These are phyloP conservation scores for Fusarium compactum DNA, from an alignment of 2,329 filamentous ascomycete genomes.

Conservation along the genomic window DNA sequence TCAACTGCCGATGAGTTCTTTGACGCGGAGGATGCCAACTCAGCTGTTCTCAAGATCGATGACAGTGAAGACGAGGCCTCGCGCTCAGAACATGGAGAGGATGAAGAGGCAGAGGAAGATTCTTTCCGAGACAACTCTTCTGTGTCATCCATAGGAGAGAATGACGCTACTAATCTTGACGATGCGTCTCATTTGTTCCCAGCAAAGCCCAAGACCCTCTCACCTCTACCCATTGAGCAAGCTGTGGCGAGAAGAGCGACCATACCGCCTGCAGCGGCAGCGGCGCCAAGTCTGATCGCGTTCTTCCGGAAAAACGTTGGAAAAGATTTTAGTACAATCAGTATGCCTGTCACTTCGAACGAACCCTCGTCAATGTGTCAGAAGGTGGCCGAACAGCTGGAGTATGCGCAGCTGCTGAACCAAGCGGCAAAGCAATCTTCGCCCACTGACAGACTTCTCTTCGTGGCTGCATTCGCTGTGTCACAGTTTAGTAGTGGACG, in stretches of 20 bases:
- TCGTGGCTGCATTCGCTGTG: constrained; percentile 90
- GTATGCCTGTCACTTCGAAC: constrained; percentile 97
- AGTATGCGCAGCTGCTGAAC: constrained; percentile 89
- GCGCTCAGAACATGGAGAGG: constrained; percentile 65
- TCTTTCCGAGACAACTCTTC: constrained; percentile 68
- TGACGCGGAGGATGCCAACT: constrained; percentile 78
- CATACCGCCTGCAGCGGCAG: constrained; percentile 78
- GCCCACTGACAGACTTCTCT: constrained; percentile 77
- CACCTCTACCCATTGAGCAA: constrained; percentile 79
- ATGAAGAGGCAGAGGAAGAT: constrained; percentile 63
- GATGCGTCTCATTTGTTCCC: constrained; percentile 77
- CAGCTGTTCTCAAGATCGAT: constrained; percentile 79
- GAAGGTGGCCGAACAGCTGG: constrained; percentile 87
- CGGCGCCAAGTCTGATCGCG: constrained; percentile 90
- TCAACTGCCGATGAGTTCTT: constrained; percentile 91
- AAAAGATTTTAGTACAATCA: constrained; percentile 95
- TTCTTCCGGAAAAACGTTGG: constrained; percentile 98
- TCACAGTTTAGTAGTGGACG: constrained; percentile 85
- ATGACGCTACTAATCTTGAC: constrained; percentile 69
- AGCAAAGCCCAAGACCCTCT: constrained; percentile 77
- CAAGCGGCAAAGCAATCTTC: constrained; percentile 73
- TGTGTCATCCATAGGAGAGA: constrained; percentile 69
- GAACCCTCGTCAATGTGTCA: constrained; percentile 91
- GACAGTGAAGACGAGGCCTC: constrained; percentile 76
- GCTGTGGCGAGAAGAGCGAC: constrained; percentile 74